A percentile compares a stretch with the other conserved stretches of the same genome.
These are phyloP conservation scores for Populus hybrid DNA, from an alignment of 441 rosid genomes.

Conservation along the genomic window DNA sequence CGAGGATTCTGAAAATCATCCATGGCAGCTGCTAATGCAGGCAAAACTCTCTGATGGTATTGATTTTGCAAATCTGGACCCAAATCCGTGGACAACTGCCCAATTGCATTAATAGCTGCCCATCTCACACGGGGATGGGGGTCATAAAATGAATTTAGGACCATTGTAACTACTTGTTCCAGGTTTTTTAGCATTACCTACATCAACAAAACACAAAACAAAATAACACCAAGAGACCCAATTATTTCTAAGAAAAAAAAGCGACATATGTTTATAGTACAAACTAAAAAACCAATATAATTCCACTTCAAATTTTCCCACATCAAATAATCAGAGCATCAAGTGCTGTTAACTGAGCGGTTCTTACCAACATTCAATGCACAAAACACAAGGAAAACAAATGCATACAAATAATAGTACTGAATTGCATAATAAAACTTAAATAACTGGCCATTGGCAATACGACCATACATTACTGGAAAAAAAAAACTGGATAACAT, in stretches of 20 bases:
- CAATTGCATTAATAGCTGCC: slow-evolving; percentile 96
- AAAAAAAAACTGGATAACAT: too few relatives aligned
- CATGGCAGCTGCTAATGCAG: slow-evolving; percentile 78
- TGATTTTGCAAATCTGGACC: slow-evolving; percentile 96
- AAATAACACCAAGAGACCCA: not conserved
- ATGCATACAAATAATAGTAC: not conserved
- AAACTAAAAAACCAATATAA: not conserved
- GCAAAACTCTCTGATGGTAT: slow-evolving; percentile 83
- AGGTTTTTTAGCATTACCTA: slow-evolving; percentile 82
- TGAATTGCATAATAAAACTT: not conserved
- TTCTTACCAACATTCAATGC: not conserved
- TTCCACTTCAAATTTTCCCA: not conserved
- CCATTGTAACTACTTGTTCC: slow-evolving; percentile 78
- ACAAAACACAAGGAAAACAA: not conserved
- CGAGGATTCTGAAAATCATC: slow-evolving; percentile 93
- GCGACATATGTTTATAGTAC: not conserved
- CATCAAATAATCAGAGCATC: not conserved
- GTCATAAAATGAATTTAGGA: slow-evolving; percentile 72
- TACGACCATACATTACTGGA: not conserved
- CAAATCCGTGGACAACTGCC: slow-evolving; percentile 89
- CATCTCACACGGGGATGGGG: slow-evolving; percentile 91
- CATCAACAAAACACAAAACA: slow-evolving; percentile 10
- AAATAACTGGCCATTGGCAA: not conserved
- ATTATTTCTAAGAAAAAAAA: not conserved
- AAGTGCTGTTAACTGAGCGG: not conserved